These are phyloP conservation scores for Metschnikowia rubicola DNA, from an alignment of 805 yeast species.

Conservation along the genomic window DNA sequence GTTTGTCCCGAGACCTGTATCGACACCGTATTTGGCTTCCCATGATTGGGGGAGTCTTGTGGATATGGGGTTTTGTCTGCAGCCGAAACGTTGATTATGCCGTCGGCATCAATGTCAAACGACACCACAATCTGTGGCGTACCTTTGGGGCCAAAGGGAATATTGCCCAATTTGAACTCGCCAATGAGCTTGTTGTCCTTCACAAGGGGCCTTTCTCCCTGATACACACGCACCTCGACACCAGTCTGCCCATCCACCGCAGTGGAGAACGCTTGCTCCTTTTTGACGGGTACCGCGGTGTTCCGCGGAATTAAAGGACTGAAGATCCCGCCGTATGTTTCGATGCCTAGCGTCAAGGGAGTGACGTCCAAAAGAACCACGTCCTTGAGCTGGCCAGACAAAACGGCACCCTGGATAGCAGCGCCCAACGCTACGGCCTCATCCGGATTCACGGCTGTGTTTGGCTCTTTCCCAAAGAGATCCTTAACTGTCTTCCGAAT, in stretches of 20 bases:
- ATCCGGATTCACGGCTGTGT: conserved; percentile 78
- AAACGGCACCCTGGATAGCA: conserved; percentile 29
- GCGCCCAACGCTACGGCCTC: conserved; percentile 32
- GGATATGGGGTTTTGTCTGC: conserved; percentile 48
- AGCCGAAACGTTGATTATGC: conserved; percentile 58
- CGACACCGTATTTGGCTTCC: conserved; percentile 50
- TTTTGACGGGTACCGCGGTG: conserved; percentile 72
- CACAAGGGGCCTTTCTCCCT: conserved; percentile 78
- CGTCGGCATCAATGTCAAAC: conserved; percentile 80
- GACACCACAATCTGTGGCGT: conserved; percentile 75
- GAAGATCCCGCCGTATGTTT: conserved; percentile 81
- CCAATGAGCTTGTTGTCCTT: conserved; percentile 77
- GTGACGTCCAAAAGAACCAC: conserved; percentile 29
- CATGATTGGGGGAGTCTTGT: conserved; percentile 32
- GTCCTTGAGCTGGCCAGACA: conserved; percentile 26
- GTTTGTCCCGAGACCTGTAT: conserved; percentile 47
- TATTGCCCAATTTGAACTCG: conserved; percentile 65
- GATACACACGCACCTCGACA: conserved; percentile 73
- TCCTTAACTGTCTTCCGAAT: conserved; percentile 59
- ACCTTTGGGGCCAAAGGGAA: conserved; percentile 76
- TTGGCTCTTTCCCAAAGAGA: conserved; percentile 61
- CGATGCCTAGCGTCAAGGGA: conserved; percentile 53
- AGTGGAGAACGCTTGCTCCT: conserved; percentile 71
- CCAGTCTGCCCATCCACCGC: conserved; percentile 86
- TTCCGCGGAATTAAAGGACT: conserved; percentile 76